These are phyloP conservation scores for Pisolithus tinctorius DNA, from an alignment of 768 basidiomycete species.

Conservation along the genomic window DNA sequence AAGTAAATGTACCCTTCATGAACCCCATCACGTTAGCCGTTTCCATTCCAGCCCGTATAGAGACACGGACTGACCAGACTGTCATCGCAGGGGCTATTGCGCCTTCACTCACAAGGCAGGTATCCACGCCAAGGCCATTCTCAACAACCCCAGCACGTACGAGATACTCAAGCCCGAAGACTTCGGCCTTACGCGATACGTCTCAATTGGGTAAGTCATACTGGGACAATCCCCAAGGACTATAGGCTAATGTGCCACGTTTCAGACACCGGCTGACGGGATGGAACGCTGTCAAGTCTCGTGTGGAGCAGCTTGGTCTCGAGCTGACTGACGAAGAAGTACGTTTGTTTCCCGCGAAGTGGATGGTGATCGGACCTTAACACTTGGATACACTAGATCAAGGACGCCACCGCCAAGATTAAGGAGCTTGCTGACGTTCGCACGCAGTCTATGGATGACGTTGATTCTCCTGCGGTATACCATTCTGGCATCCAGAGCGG, in stretches of 20 bases:
- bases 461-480: constrained; percentile 93
- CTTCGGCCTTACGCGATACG: constrained; percentile 95
- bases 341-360: not conserved
- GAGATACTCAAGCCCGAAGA: constrained; percentile 99
- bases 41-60: not conserved
- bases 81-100: constrained; percentile 79
- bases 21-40: constrained; percentile 78
- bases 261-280: constrained; percentile 87
- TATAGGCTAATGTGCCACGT: not conserved
- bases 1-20: constrained; percentile 95
- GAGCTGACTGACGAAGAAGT: constrained; percentile 87
- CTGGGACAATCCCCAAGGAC: not conserved
- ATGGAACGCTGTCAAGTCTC: constrained; percentile 99
- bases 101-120: constrained; percentile 99
- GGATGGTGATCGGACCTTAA: constrained; percentile 2
- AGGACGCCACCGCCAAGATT: constrained; percentile 98
- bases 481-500: constrained; percentile 92
- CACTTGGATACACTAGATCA: constrained; percentile 47
- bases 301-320: constrained; percentile 94
- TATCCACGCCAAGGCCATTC: constrained; percentile 99
- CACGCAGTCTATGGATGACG: constrained; percentile 98
- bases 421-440: constrained; percentile 98
- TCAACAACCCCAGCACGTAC: constrained; percentile 98
- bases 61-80: not conserved
- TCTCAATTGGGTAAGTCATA: constrained; percentile 77